These are phyloP conservation scores for Hanseniaspora pseudoguilliermondii DNA, from an alignment of 805 yeast species.

Conservation along the genomic window DNA sequence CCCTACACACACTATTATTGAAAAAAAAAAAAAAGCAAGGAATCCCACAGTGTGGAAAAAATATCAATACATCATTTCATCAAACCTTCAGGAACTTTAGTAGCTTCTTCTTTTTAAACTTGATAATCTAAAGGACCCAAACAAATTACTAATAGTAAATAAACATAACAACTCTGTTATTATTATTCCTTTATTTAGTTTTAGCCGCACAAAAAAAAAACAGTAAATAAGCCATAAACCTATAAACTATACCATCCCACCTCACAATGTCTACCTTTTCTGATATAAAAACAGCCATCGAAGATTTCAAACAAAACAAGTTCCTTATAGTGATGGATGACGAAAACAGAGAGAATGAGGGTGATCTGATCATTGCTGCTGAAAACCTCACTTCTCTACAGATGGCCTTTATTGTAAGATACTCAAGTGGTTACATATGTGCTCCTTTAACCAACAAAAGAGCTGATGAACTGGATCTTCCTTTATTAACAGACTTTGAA, in stretches of 20 bases:
- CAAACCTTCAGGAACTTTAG: too few relatives aligned
- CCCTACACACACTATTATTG: too few relatives aligned
- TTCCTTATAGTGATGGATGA: slow-evolving; percentile 95
- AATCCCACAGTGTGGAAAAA: too few relatives aligned
- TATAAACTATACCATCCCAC: not conserved
- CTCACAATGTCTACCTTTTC: slow-evolving; percentile 14
- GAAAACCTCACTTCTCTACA: slow-evolving; percentile 60
- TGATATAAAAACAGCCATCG: slow-evolving; percentile 24
- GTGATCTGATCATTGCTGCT: slow-evolving; percentile 92
- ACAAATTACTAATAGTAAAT: too few relatives aligned
- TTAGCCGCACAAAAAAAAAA: not conserved
- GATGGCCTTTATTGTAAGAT: slow-evolving; percentile 87
- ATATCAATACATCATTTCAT: too few relatives aligned
- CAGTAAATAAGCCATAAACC: not conserved
- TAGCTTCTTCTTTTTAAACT: too few relatives aligned
- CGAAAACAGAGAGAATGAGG: slow-evolving; percentile 92
- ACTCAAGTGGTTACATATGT: slow-evolving; percentile 85
- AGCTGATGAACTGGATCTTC: slow-evolving; percentile 72
- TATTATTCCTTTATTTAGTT: not conserved
- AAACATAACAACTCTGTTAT: too few relatives aligned
- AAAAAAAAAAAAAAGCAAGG: too few relatives aligned
- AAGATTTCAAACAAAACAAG: slow-evolving; percentile 29
- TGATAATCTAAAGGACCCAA: too few relatives aligned
- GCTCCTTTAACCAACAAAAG: slow-evolving; percentile 67
- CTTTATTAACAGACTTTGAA: slow-evolving; percentile 41